Evolutionary conservation across 345 rosid genomes (phyloP).

Genomic region (Euphorbia pulcherrima): DNA sequence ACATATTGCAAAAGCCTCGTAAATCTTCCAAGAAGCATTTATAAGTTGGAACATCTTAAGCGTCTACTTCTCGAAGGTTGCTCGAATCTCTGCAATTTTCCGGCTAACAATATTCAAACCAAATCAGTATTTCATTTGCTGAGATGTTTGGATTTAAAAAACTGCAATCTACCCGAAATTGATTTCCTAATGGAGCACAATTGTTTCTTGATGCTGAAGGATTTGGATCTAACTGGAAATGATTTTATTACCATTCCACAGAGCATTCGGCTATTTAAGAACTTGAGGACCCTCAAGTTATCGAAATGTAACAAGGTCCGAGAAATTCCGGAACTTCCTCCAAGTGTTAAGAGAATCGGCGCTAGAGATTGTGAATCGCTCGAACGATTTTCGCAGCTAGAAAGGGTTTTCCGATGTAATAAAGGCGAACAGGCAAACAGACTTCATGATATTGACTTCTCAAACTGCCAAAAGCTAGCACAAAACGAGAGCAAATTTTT

Average conservation of each 20-base stretch:
- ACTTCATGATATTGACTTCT: conserved; percentile 20
- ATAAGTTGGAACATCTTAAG: conserved; percentile 13
- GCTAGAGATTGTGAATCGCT: conserved; percentile 15
- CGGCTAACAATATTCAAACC: not conserved
- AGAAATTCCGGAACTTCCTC: conserved; percentile 22
- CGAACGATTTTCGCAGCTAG: conserved; percentile 15
- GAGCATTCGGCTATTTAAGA: conserved; percentile 1
- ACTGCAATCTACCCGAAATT: conserved; percentile 10
- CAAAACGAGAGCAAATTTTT: not conserved
- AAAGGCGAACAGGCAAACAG: not conserved
- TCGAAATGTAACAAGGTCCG: conserved; percentile 15
- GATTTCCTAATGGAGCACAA: conserved; percentile 7
- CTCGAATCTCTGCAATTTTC: conserved; percentile 21
- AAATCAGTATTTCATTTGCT: conserved; percentile 4
- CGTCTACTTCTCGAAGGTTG: conserved; percentile 20
- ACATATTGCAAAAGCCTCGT: conserved; percentile 18
- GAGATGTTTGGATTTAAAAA: conserved; percentile 4
- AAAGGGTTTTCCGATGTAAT: conserved; percentile 5
- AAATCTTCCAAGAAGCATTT: conserved; percentile 24
- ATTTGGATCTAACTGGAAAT: conserved; percentile 17
- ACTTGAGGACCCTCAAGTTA: conserved; percentile 15
- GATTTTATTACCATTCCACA: conserved; percentile 16
- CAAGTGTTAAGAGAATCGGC: conserved; percentile 11
- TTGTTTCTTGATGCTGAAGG: conserved; percentile 13
- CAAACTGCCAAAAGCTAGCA: conserved; percentile 21